Base-by-base conservation (phyloP, 2,329 filamentous ascomycete species). In the Fusarium brevicatenulatum region DNA sequence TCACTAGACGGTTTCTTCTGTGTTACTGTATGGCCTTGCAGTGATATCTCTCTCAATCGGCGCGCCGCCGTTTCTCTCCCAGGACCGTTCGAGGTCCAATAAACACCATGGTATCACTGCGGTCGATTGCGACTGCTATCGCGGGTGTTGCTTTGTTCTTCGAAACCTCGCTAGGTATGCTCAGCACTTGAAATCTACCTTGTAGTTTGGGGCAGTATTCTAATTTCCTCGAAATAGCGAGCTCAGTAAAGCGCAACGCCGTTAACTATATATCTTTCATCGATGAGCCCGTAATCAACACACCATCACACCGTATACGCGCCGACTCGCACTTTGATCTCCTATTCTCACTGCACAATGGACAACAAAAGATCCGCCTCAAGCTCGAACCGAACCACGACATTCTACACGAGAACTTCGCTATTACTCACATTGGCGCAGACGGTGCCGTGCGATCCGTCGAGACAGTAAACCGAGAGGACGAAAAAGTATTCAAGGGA, bases 301-400 rank as follows among this genome's bases (percentile, higher is more conserved):
- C 95, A 2, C 91, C 92, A 21, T 93, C 92, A 50, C 90, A 94
- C 80, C 91, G 92, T 66, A 90, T 97, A 52, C 91, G 96, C 79
- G 91, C 95, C 54, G 86, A 93, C 63, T 95, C 95, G 19, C 85
- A 90, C 28, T 99, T 99, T 81, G 93, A 97, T 77, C 85, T 99
- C 70, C 91, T 90, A 36, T 98, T 99, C 81, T 86, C 90, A 64
- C 84, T 97, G 40, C 90, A 93, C 78, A 85, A 89, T 68, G 86
- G 88, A 59, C 84, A 88, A 68, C 88, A 95, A 72, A 89, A 90
- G 74, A 86, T 98, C 77, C 93, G 94, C 73, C 88, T 99, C 58
- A 88, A 89, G 62, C 88, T 99, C 54, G 91, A 96, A 80, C 96
- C 96, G 8, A 98, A 98, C 80, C 90, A 97, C 84, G 94, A 98